Evolutionary conservation across 768 basidiomycete genomes (phyloP), one percentile per base, ranked within the genome.

Genomic region (Trametes coccinea): DNA sequence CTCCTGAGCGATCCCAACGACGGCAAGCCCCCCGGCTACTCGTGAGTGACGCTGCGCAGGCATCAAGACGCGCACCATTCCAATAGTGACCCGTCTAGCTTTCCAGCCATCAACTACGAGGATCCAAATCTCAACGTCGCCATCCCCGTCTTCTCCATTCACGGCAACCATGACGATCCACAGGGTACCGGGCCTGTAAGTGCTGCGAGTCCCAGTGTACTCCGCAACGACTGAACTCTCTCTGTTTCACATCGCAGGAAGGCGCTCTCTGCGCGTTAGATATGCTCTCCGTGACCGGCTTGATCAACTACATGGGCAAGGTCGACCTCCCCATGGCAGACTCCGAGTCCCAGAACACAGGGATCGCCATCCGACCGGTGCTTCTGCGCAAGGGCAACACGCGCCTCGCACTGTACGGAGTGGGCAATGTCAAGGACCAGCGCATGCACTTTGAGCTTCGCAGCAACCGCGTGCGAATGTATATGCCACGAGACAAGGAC

Each of bases 91-190:
- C 49, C 22, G 1, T 27, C 5, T 67, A 98, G 95, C 14, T 99
- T 98, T 71, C 97, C 97, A 11, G 93, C 94, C 0, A 78, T 99
- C 65, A 98, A 99, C 73, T 98, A 98, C 70, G 95, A 99, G 74
- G 96, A 99, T 68, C 86, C 89, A 2, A 98, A 99, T 72, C 80
- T 98, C 59, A 99, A 99, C 72, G 82, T 99, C 53, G 86, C 85
- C 3, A 93, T 97, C n/a, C 97, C 97, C 3, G 91, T 98, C 31
- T 99, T 99, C 76, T 98, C 96, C 0, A 98, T 99, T 53, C 97
- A 99, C 70, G 97, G 97, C 45, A 99, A 99, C 71, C 97, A 99
- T 74, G 97, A 99, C 70, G 97, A 99, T 69, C 97, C 97, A 37
- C 97, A 98, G 76, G 97, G 97, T 17, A 89, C 94, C 22, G 95